Conservation (phyloP, 2,329 filamentous ascomycete species). For the Neopestalotiopsis rosae region DNA sequence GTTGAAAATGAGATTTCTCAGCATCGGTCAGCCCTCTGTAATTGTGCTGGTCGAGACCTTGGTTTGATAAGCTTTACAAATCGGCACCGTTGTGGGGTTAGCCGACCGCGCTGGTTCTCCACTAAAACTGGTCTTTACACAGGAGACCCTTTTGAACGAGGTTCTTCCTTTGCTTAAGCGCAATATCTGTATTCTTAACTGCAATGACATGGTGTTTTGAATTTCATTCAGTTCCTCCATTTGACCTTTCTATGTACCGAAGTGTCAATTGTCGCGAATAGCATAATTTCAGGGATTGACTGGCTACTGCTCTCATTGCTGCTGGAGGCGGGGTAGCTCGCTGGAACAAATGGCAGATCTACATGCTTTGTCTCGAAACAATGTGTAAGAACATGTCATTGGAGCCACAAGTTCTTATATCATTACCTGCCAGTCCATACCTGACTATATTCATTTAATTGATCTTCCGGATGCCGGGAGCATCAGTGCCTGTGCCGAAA, state of each 20-base stretch:
- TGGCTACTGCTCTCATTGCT: too few species aligned
- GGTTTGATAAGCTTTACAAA: slow-evolving; percentile 14
- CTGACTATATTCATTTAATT: too few species aligned
- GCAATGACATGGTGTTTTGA: too few species aligned
- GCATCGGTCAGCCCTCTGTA: slow-evolving; percentile 5
- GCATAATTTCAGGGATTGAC: too few species aligned
- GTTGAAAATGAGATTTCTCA: slow-evolving; percentile 2
- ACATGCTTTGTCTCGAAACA: slow-evolving; percentile 3
- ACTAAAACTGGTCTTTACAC: neutral
- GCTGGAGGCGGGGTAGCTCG: neutral
- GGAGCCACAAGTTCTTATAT: too few species aligned
- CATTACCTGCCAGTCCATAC: neutral
- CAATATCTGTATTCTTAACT: too few species aligned
- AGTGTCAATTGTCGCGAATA: too few species aligned
- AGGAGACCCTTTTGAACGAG: neutral
- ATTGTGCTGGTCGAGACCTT: neutral
- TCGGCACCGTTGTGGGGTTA: neutral
- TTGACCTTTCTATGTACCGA: too few species aligned
- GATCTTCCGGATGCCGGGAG: too few species aligned
- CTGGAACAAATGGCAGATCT: neutral
- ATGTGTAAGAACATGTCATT: neutral
- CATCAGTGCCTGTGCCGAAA: too few species aligned
- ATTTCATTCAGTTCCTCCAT: too few species aligned
- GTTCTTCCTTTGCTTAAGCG: neutral
- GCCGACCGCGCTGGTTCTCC: neutral